phyloP scores from a whole-genome alignment of 2,329 filamentous ascomycete species.

The Podosphaera fusca region DNA sequence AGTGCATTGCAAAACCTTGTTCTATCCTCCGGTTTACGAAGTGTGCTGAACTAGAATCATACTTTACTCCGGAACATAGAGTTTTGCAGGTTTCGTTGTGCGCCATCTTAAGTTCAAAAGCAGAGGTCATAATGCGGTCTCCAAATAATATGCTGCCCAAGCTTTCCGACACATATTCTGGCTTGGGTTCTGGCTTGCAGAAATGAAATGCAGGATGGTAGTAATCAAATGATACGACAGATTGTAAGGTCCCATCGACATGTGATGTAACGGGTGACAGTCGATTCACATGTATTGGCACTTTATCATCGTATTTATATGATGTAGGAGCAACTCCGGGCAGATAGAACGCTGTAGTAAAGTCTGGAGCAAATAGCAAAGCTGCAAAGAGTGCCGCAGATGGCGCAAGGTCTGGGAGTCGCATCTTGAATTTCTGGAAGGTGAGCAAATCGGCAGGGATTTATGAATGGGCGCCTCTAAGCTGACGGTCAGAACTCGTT shows the following conservation, averaged over 20 bases:
- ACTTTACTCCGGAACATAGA: conserved; percentile 46
- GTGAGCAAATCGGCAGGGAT: background rate
- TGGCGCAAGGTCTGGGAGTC: conserved; percentile 12
- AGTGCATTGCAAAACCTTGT: conserved; percentile 80
- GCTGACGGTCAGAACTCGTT: background rate
- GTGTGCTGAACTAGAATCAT: conserved; percentile 38
- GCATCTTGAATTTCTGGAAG: conserved; percentile 11
- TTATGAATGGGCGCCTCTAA: background rate
- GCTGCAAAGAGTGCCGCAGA: conserved; percentile 27
- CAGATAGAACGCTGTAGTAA: conserved; percentile 67
- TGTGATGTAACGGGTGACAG: conserved; percentile 65
- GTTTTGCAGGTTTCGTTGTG: conserved; percentile 71
- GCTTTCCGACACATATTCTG: conserved; percentile 64
- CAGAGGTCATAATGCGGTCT: conserved; percentile 91
- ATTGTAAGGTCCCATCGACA: conserved; percentile 60
- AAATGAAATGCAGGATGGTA: conserved; percentile 77
- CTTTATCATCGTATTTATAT: conserved; percentile 56
- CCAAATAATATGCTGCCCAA: conserved; percentile 92
- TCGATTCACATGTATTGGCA: conserved; percentile 80
- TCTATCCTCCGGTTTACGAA: conserved; percentile 69
- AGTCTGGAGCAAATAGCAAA: conserved; percentile 26
- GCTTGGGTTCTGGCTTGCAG: conserved; percentile 56
- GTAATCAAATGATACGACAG: conserved; percentile 92
- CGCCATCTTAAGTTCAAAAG: conserved; percentile 71
- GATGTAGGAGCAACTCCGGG: conserved; percentile 87